A percentile compares a stretch with the other conserved stretches of the same genome.
Evolutionary conservation across 2,329 filamentous ascomycete species (phyloP).

Genomic region (Ophiostoma angusticollis): DNA sequence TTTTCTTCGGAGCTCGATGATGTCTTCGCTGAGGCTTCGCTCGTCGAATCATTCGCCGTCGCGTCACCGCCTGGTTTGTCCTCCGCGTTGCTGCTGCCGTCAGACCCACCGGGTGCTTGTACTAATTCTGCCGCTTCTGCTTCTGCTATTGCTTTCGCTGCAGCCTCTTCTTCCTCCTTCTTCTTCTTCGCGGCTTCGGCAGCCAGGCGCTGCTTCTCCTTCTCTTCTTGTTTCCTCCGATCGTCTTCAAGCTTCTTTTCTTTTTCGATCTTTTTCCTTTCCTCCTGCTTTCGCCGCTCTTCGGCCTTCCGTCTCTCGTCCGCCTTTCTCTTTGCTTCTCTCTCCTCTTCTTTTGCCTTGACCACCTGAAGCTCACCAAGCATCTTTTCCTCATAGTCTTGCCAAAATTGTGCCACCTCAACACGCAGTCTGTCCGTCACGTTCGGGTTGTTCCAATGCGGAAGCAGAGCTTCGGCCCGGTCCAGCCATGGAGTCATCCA

Average conservation of each 20-base stretch:
- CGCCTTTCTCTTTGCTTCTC: neutral
- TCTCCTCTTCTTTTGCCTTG: conserved; percentile 5
- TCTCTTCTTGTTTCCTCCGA: conserved; percentile 6
- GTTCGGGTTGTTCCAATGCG: conserved; percentile 19
- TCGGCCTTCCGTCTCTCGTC: conserved; percentile 6
- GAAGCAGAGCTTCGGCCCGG: conserved; percentile 17
- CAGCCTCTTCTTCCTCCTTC: conserved; percentile 2
- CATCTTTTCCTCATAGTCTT: conserved; percentile 11
- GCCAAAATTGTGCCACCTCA: conserved; percentile 16
- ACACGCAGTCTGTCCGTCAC: conserved; percentile 10
- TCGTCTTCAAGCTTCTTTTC: conserved; percentile 9
- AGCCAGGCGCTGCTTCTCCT: conserved; percentile 5
- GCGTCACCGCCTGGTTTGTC: too few relatives aligned
- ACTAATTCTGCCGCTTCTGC: conserved; percentile 3
- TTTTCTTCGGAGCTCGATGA: too few relatives aligned
- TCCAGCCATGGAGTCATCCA: conserved; percentile 21
- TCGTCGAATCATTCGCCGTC: too few relatives aligned
- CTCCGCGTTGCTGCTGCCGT: too few relatives aligned
- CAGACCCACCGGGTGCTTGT: too few relatives aligned
- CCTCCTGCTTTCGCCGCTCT: conserved; percentile 2
- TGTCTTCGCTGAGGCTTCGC: too few relatives aligned
- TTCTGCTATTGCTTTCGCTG: conserved; percentile 8
- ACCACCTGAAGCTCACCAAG: neutral
- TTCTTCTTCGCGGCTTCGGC: conserved; percentile 11
- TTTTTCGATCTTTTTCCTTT: conserved; percentile 3